phyloP scores from a whole-genome alignment of 805 yeast genomes.

The Saccharomycopsis synnaedendra region DNA sequence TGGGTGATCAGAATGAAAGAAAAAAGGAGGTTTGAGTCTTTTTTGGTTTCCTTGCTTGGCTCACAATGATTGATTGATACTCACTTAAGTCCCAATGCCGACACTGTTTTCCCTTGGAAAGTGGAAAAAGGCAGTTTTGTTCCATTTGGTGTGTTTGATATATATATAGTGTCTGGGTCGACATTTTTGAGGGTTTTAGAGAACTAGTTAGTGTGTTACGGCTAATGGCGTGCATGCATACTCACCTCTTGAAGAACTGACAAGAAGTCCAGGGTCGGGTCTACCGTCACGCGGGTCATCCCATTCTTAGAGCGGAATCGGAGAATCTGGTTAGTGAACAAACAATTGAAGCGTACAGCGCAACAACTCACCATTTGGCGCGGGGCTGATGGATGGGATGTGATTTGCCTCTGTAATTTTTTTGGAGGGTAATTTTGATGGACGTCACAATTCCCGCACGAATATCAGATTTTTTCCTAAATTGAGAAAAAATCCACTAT shows the following conservation, averaged over 20 bases:
- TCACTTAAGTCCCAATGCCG: slow-evolving; percentile 25
- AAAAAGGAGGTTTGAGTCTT: too few species aligned
- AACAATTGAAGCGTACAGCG: not conserved
- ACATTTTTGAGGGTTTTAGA: slow-evolving; percentile 25
- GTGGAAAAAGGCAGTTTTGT: slow-evolving; percentile 29
- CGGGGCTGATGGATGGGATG: too few species aligned
- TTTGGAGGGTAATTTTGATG: too few species aligned
- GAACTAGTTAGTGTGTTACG: slow-evolving; percentile 15
- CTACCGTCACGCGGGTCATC: slow-evolving; percentile 54
- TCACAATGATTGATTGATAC: not conserved
- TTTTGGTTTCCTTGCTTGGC: too few species aligned
- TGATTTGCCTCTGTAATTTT: too few species aligned
- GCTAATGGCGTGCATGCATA: not conserved
- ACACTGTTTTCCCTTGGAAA: slow-evolving; percentile 25
- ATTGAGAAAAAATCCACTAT: too few species aligned
- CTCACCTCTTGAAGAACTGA: slow-evolving; percentile 31
- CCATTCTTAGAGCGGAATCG: slow-evolving; percentile 84
- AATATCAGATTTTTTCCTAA: too few species aligned
- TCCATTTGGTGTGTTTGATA: slow-evolving; percentile 37
- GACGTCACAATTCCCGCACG: too few species aligned
- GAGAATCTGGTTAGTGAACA: slow-evolving; percentile 37
- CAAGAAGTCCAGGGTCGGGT: slow-evolving; percentile 32
- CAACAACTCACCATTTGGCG: too few species aligned
- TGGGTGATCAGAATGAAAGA: too few species aligned
- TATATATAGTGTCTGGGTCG: slow-evolving; percentile 22